Conservation (phyloP, 225 moss, liverwort and hornwort genomes). For the Bryum argenteum region DNA sequence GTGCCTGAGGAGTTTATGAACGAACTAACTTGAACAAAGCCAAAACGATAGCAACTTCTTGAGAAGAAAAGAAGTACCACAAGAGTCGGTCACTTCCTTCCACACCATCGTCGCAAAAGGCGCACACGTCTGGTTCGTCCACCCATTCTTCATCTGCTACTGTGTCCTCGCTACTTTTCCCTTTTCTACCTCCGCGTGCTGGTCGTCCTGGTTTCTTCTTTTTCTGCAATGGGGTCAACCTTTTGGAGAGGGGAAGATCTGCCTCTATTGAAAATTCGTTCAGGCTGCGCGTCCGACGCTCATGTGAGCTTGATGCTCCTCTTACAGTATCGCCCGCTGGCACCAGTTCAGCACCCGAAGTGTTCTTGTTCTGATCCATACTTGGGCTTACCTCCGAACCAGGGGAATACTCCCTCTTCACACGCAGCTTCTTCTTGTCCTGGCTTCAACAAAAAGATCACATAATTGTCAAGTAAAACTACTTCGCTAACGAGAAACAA, state of each 20-base stretch:
- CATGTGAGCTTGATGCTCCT: conserved; percentile 50
- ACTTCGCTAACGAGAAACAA: background rate
- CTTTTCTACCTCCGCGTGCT: conserved; percentile 32
- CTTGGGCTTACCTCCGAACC: conserved; percentile 21
- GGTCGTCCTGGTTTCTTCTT: conserved; percentile 56
- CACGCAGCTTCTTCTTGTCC: conserved; percentile 40
- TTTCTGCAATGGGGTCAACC: conserved; percentile 37
- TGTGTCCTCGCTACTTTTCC: conserved; percentile 23
- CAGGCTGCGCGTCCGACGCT: conserved; percentile 54
- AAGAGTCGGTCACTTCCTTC: conserved; percentile 53
- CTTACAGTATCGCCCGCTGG: conserved; percentile 12
- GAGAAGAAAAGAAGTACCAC: conserved; percentile 33
- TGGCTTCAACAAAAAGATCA: conserved; percentile 31
- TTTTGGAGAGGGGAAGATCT: conserved; percentile 58
- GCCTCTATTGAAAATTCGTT: conserved; percentile 55
- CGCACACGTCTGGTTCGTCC: conserved; percentile 61
- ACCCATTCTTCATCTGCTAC: conserved; percentile 55
- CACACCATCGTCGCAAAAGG: conserved; percentile 67
- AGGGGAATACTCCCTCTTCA: conserved; percentile 50
- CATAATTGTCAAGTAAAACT: conserved; percentile 17
- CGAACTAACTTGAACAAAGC: background rate
- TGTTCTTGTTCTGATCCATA: conserved; percentile 21
- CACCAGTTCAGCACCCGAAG: conserved; percentile 18
- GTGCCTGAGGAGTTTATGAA: background rate
- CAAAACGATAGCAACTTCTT: background rate